A percentile compares a stretch with the other conserved stretches of the same genome.
Evolutionary conservation across 73 alveolate species (phyloP).

Genomic region (Symbiodinium pilosum): DNA sequence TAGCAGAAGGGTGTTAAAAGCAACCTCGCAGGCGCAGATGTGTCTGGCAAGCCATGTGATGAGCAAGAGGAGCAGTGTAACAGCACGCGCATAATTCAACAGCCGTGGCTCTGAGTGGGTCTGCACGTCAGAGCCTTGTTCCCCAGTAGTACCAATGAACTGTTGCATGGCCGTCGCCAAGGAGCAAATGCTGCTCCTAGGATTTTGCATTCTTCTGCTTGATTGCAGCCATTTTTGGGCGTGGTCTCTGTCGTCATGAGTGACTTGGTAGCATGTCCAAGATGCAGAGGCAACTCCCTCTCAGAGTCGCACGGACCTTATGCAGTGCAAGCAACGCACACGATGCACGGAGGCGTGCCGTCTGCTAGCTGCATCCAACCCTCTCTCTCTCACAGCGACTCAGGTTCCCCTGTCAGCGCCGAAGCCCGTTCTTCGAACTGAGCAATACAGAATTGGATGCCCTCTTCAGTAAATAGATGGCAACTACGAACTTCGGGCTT

Average conservation of each 20-base stretch:
- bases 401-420: too few relatives aligned
- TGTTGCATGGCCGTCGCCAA: conserved; percentile 74
- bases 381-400: too few relatives aligned
- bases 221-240: neutral
- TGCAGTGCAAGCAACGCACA: neutral
- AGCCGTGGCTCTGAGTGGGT: neutral
- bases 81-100: neutral
- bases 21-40: conserved; percentile 6
- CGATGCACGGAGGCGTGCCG: too few relatives aligned
- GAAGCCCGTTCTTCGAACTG: too few relatives aligned
- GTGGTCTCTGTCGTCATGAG: neutral
- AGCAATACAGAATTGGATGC: too few relatives aligned
- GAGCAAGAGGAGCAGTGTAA: neutral
- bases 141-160: conserved; percentile 36
- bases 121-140: neutral
- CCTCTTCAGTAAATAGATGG: too few relatives aligned
- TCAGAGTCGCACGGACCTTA: conserved; percentile 54
- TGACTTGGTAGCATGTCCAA: neutral
- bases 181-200: conserved; percentile 37
- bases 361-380: too few relatives aligned
- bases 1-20: conserved; percentile 16
- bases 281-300: conserved; percentile 47
- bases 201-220: neutral
- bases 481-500: too few relatives aligned
- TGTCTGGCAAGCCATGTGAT: neutral